Conservation (phyloP, 2,329 filamentous ascomycete genomes). For the Beauveria medogensis region DNA sequence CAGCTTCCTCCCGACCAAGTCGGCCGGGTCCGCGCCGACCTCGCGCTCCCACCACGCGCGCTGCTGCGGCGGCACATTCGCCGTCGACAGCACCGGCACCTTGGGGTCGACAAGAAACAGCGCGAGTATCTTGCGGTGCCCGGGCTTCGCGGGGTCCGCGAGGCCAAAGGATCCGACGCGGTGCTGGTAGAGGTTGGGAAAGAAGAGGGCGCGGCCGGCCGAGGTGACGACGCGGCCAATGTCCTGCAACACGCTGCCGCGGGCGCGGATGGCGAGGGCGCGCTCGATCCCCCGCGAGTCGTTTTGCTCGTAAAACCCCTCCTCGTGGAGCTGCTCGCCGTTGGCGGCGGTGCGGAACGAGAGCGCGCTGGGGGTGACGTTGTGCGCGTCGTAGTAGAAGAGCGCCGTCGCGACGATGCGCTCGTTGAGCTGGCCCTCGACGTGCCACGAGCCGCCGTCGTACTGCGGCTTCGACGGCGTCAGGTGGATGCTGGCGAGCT, state of each 20-base stretch:
- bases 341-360: constrained; percentile 39
- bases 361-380: constrained; percentile 45
- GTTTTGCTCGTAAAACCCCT: constrained; percentile 23
- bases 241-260: constrained; percentile 21
- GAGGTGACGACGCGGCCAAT: constrained; percentile 39
- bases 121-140: constrained; percentile 51
- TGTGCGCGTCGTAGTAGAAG: constrained; percentile 53
- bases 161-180: constrained; percentile 44
- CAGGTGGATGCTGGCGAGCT: constrained; percentile 53
- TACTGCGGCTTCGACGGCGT: constrained; percentile 50
- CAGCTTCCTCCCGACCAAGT: neutral
- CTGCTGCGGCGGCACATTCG: constrained; percentile 38
- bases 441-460: constrained; percentile 44
- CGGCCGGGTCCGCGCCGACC: neutral
- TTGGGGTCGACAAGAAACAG: constrained; percentile 54
- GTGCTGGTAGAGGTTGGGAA: constrained; percentile 48
- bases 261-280: constrained; percentile 25
- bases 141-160: constrained; percentile 40
- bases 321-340: constrained; percentile 18
- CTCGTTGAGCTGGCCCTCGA: constrained; percentile 52
- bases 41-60: constrained; percentile 25
- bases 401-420: constrained; percentile 55
- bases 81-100: constrained; percentile 33
- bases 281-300: constrained; percentile 26
- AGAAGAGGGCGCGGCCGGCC: constrained; percentile 41